Base-by-base conservation (phyloP, 345 rosid species). In the Durio zibethinus region DNA sequence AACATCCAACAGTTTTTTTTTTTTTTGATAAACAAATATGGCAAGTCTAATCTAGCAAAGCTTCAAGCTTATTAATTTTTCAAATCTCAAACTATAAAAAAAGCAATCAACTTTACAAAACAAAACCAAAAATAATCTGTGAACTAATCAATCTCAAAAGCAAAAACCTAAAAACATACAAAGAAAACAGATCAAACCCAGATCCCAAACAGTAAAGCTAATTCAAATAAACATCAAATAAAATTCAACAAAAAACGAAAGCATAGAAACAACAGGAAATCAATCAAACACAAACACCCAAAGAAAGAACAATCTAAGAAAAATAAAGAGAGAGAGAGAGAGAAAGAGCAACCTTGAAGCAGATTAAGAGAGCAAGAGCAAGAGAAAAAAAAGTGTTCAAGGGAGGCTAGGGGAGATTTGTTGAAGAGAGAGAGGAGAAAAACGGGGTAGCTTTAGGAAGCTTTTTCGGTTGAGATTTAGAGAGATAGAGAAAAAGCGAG, bases 151-250 rank as follows among this genome's bases (percentile, higher is more conserved):
- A 57, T 72, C 57, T 29, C n/a, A 29, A 57, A 71, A 45, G 38
- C 23, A 12, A 82, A 67, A 69, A 59, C 6, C 27, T 56, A 50
- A 56, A 69, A 15, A 10, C 79, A 63, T 50, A 68, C 43, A 10
- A 56, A 50, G 1, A 15, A 45, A 42, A 54, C 66, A 59, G 53
- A 80, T 64, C 63, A 80, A 82, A 25, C 77, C 79, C 78, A 80
- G 80, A 83, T 83, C 87, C 77, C 38, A 80, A 36, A 78, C 52
- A 25, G n/a, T 1, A 43, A 63, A 63, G 50, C 27, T 21, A 62
- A 40, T 42, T 8, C 31, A 56, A 52, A 40, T 12, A 29, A 59
- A 47, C 54, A 83, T 25, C 72, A 43, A 62, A 56, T 10, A 4
- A 57, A 23, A 57, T 25, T 33, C 62, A 14, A 40, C 72, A 38